Conservation (phyloP, 495 filamentous ascomycete genomes). For the Tuber melanosporum region DNA sequence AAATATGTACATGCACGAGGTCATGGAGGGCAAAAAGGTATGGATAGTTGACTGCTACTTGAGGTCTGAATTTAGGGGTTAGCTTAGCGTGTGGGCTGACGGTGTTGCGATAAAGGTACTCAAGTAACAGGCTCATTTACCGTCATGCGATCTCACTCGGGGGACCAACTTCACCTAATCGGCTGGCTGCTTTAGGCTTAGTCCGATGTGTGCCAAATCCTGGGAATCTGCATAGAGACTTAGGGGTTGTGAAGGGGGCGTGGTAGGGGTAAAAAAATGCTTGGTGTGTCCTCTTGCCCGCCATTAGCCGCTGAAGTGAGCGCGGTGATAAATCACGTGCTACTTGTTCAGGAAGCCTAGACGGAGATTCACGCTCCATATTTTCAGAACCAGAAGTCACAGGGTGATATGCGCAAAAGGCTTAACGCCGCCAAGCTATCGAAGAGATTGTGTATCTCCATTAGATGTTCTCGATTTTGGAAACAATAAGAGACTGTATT, state of each 20-base stretch:
- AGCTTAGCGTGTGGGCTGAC: neutral
- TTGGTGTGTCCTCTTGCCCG: neutral
- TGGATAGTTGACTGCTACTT: neutral
- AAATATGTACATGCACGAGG: neutral
- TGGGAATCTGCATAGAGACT: neutral
- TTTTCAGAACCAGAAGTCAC: neutral
- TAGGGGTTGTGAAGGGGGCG: neutral
- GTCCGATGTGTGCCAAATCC: neutral
- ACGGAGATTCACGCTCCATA: neutral
- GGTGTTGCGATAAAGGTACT: neutral
- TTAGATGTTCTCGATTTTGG: neutral
- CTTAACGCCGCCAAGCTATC: neutral
- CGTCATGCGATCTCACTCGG: neutral
- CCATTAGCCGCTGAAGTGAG: neutral
- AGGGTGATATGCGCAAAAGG: neutral
- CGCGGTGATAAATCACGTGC: neutral
- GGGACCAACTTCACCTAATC: neutral
- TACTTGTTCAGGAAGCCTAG: neutral
- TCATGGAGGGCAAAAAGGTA: neutral
- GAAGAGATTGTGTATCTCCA: neutral
- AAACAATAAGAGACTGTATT: neutral
- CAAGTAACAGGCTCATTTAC: neutral
- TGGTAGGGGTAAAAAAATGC: neutral
- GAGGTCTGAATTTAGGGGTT: neutral
- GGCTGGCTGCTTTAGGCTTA: neutral